Percentiles rank a stretch among this genome's conserved stretches.
These are phyloP conservation scores for Plectranthus barbatus DNA, from an alignment of 257 asterid genomes.

Conservation along the genomic window DNA sequence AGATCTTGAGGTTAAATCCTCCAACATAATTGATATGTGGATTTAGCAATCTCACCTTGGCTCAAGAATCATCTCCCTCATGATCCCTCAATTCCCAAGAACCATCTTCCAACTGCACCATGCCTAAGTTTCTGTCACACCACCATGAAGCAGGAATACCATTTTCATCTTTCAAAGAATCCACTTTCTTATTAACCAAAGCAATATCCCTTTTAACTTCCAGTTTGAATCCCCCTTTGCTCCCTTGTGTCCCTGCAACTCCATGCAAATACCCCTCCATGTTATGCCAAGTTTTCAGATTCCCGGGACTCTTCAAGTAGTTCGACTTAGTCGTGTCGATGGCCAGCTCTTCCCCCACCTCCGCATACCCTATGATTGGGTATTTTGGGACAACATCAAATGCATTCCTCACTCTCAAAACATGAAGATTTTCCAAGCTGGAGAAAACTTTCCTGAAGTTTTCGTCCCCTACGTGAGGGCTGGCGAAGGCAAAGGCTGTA, in stretches of 20 bases:
- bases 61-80: conserved; percentile 22
- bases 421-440: conserved; percentile 22
- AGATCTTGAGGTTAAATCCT: background rate
- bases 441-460: conserved; percentile 10
- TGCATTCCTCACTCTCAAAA: conserved; percentile 43
- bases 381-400: conserved; percentile 47
- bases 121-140: conserved; percentile 53
- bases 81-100: conserved; percentile 56
- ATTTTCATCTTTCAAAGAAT: conserved; percentile 40
- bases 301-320: conserved; percentile 53
- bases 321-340: conserved; percentile 42
- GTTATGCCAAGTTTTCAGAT: conserved; percentile 37
- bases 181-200: conserved; percentile 44
- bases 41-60: too few relatives aligned
- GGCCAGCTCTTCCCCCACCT: conserved; percentile 49
- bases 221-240: conserved; percentile 35
- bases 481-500: conserved; percentile 56
- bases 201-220: conserved; percentile 43
- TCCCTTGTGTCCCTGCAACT: conserved; percentile 60
- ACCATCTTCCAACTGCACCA: conserved; percentile 73
- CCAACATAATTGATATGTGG: background rate
- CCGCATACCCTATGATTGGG: conserved; percentile 36
- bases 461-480: conserved; percentile 59
- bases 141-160: conserved; percentile 58
- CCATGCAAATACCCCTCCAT: conserved; percentile 71